Base-by-base conservation (phyloP, 345 rosid species). In the Salix udensis region DNA sequence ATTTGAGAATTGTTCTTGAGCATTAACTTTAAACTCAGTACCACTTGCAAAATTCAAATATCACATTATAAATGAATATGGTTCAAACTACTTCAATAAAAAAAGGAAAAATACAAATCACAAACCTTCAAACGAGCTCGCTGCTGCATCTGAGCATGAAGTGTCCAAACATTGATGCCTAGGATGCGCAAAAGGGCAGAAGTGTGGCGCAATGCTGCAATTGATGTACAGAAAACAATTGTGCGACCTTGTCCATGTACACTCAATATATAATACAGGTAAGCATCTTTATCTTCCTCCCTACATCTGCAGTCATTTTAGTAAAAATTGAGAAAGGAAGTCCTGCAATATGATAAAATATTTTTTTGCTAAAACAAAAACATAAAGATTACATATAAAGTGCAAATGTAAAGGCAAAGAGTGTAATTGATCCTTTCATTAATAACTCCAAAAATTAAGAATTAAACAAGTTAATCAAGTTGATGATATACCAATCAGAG, bases 141-240 rank as follows among this genome's bases (percentile, higher is more conserved):
- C 81, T 96, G 98, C 86, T 96, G 97, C 98, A 93, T 96, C 85
- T 96, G 96, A 74, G 96, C 88, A 82, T 86, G 91, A 74, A 93
- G 88, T 61, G 94, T 88, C 88, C 90, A 87, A 66, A 91, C 88
- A 74, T 86, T 80, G 67, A 92, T 37, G 84, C 94, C 91, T 82
- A 96, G 98, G 86, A 91, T 87, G 70, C 88, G 87, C 83, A 93
- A 79, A 37, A 91, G 71, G 65, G 97, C 88, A 85, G 94, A 88
- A 78, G 90, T 85, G 77, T 96, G 96, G 52, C 97, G 95, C 85
- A 93, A 80, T 82, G 97, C 98, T 67, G 96, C 97, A 85, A 96
- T 91, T 65, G 98, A 96, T 66, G 98, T 92, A 79, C 98, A 93
- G 85, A 96, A 96, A 78, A 93, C 96, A 83, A 96, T 91, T 37